Percentiles rank a stretch among this genome's conserved stretches.
phyloP scores from a whole-genome alignment of 2,329 filamentous ascomycete genomes.

The Fusarium denticulatum region DNA sequence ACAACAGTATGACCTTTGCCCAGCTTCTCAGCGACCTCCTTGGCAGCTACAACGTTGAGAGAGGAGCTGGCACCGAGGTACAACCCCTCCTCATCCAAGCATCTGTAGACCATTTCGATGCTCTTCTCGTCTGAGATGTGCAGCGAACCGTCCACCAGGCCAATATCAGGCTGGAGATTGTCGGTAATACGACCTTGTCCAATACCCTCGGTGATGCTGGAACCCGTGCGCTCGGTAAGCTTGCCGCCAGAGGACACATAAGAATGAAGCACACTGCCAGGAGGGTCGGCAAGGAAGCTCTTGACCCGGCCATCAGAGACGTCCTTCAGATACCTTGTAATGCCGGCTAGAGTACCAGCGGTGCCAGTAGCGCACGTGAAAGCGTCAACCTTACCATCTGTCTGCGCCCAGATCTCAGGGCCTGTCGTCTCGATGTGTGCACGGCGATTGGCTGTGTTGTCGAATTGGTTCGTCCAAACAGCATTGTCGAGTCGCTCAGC shows the following conservation, averaged over 20 bases:
- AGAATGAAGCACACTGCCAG: slow-evolving; percentile 90
- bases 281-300: slow-evolving; percentile 91
- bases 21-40: slow-evolving; percentile 90
- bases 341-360: slow-evolving; percentile 88
- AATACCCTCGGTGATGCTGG: slow-evolving; percentile 97
- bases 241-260: slow-evolving; percentile 89
- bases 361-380: slow-evolving; percentile 97
- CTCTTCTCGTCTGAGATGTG: slow-evolving; percentile 91
- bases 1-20: slow-evolving; percentile 91
- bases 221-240: slow-evolving; percentile 81
- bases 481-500: slow-evolving; percentile 88
- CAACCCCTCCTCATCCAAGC: slow-evolving; percentile 92
- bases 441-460: slow-evolving; percentile 92
- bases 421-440: slow-evolving; percentile 98
- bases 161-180: slow-evolving; percentile 87
- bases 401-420: slow-evolving; percentile 97
- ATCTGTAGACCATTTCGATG: slow-evolving; percentile 97
- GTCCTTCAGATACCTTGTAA: slow-evolving; percentile 89
- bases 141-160: slow-evolving; percentile 83
- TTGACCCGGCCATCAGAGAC: slow-evolving; percentile 81
- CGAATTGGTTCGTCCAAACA: slow-evolving; percentile 99
- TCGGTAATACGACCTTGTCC: slow-evolving; percentile 97
- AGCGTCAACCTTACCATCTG: slow-evolving; percentile 83
- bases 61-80: slow-evolving; percentile 95
- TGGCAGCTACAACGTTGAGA: slow-evolving; percentile 93